Conservation (phyloP, 257 asterid genomes). For the Solanum tarapatanum region DNA sequence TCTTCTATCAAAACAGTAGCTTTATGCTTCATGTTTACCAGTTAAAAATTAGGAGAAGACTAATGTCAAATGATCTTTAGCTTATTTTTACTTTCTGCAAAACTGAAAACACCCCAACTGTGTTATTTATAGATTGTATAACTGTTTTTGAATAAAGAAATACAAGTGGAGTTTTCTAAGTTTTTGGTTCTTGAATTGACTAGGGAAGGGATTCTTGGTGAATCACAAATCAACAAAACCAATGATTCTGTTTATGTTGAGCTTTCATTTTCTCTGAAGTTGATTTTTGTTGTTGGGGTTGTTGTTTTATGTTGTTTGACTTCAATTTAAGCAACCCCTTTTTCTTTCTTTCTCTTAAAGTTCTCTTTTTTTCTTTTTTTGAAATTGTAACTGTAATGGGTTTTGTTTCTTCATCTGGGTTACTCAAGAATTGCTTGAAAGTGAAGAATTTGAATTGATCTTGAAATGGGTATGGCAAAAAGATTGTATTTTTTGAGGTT, state of each 20-base stretch:
- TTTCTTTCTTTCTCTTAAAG: neutral
- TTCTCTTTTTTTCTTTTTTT: neutral
- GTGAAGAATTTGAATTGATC: no score
- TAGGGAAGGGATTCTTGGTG: constrained; percentile 17
- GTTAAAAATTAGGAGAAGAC: neutral
- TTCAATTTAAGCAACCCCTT: constrained; percentile 46
- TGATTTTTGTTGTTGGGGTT: constrained; percentile 22
- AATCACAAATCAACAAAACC: neutral
- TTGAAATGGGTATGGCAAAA: no score
- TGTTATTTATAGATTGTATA: neutral
- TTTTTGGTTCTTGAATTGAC: constrained; percentile 31
- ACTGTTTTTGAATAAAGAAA: neutral
- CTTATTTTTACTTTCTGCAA: neutral
- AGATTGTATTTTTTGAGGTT: no score
- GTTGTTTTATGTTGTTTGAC: constrained; percentile 42
- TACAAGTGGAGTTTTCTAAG: neutral
- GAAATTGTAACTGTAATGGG: no score
- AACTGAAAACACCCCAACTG: neutral
- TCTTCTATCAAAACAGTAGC: neutral
- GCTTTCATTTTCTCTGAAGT: constrained; percentile 52
- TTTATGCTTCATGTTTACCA: neutral
- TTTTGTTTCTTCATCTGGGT: no score
- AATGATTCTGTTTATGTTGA: constrained; percentile 35
- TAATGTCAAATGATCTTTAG: neutral
- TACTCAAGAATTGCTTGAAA: no score